Percentiles rank a stretch among this genome's conserved stretches.
These are phyloP conservation scores for Kazachstania sp. DNA, from an alignment of 1,139 yeast species.

Conservation along the genomic window DNA sequence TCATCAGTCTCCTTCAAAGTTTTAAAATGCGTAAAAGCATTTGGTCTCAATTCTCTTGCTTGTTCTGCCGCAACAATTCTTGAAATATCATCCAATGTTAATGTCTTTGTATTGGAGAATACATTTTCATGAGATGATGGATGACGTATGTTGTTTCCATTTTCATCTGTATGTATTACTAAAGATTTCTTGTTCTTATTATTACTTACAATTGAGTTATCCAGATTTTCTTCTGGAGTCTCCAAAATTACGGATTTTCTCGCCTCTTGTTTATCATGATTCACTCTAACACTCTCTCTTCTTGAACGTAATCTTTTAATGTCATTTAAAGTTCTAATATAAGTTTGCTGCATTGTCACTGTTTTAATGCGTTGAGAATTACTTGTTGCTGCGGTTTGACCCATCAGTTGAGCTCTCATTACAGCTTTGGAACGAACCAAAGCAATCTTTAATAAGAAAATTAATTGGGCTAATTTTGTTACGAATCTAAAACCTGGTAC, in stretches of 20 bases:
- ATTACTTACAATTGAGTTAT: not conserved
- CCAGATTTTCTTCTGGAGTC: conserved; percentile 32
- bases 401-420: conserved; percentile 41
- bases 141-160: conserved; percentile 1
- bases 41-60: conserved; percentile 71
- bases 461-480: conserved; percentile 62
- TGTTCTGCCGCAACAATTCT: conserved; percentile 96
- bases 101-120: conserved; percentile 70
- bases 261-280: conserved; percentile 51
- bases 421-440: conserved; percentile 68
- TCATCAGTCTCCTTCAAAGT: conserved; percentile 28
- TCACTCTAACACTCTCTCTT: conserved; percentile 58
- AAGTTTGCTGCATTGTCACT: conserved; percentile 39
- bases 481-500: conserved; percentile 54
- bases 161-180: conserved; percentile 25
- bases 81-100: conserved; percentile 92
- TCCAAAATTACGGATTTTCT: conserved; percentile 47
- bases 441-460: conserved; percentile 75
- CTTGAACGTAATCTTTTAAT: conserved; percentile 69
- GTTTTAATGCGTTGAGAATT: conserved; percentile 15
- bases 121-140: conserved; percentile 40
- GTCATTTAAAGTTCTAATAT: conserved; percentile 65
- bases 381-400: conserved; percentile 10
- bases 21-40: conserved; percentile 31
- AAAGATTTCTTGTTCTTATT: conserved; percentile 9